A percentile compares a stretch with the other conserved stretches of the same genome.
These are phyloP conservation scores for Rhizophagus clarus DNA, from an alignment of 192 early-diverging fungal species.

Conservation along the genomic window DNA sequence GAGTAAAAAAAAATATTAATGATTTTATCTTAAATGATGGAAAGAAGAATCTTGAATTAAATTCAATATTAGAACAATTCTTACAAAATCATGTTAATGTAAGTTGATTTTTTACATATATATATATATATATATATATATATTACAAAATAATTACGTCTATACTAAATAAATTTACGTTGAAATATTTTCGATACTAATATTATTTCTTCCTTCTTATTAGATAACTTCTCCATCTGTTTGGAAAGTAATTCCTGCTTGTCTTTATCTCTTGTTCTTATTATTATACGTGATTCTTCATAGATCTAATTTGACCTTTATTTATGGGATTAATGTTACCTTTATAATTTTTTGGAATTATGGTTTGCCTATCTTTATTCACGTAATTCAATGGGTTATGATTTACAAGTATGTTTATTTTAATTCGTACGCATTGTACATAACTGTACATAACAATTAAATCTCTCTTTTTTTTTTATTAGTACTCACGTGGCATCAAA, in stretches of 20 bases:
- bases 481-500: not conserved
- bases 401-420: slow-evolving; percentile 6
- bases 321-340: not conserved
- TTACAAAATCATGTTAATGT: not conserved
- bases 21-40: not conserved
- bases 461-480: not conserved
- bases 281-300: not conserved
- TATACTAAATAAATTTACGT: no score
- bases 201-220: not conserved
- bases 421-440: not conserved
- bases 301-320: not conserved
- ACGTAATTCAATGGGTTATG: not conserved
- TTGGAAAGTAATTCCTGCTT: not conserved
- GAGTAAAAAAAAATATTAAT: not conserved
- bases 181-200: no score
- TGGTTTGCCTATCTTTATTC: not conserved
- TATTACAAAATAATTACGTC: no score
- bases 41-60: not conserved
- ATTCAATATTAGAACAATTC: not conserved
- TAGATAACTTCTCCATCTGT: not conserved
- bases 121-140: no score
- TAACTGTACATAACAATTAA: not conserved
- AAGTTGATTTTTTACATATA: no score
- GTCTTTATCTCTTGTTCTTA: not conserved
- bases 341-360: slow-evolving; percentile 1